Percentiles rank a stretch among this genome's conserved stretches.
Conservation (phyloP, 345 rosid genomes). For the Syzygium aromaticum region DNA sequence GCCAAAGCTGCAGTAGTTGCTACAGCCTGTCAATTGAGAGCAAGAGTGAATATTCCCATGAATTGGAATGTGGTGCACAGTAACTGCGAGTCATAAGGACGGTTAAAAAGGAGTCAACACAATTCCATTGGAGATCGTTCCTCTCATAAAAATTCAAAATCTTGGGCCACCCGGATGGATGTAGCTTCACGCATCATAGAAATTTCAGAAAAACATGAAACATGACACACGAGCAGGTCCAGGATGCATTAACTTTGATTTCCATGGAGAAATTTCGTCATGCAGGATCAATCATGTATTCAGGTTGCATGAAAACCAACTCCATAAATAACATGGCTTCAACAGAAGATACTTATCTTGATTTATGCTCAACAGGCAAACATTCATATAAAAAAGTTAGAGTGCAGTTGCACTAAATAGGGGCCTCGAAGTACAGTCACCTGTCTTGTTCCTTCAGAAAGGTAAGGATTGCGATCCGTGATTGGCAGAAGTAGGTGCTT, state of each 20-base stretch:
- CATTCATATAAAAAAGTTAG: neutral
- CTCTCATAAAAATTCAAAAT: neutral
- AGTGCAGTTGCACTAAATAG: neutral
- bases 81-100: neutral
- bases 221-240: neutral
- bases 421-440: conserved; percentile 16
- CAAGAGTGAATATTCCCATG: neutral
- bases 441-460: conserved; percentile 93
- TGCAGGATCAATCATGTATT: neutral
- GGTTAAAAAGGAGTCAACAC: neutral
- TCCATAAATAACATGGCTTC: neutral
- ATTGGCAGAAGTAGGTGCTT: conserved; percentile 82
- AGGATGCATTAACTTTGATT: neutral
- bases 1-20: conserved; percentile 85
- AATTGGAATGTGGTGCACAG: neutral
- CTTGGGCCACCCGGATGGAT: neutral
- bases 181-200: neutral
- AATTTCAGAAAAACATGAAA: neutral
- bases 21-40: conserved; percentile 51
- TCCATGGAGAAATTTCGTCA: neutral
- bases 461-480: conserved; percentile 74
- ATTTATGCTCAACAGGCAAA: neutral
- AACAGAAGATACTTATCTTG: neutral
- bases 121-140: neutral
- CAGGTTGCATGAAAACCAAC: neutral